Evolutionary conservation across 192 early-diverging fungal genomes (phyloP).

Genomic region (Backusella morwellensis): DNA sequence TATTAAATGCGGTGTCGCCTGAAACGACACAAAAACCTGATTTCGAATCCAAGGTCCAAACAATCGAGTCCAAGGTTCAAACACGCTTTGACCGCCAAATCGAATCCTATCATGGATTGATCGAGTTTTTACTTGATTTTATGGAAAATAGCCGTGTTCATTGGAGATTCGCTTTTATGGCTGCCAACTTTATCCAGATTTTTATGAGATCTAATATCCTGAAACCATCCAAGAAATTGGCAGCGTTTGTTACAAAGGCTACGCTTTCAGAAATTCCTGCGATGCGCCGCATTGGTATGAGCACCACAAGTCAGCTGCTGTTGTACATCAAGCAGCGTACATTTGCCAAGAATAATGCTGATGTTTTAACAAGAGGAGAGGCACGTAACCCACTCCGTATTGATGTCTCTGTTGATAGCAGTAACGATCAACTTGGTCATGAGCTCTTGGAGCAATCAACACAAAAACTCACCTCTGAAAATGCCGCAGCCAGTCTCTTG

Average conservation of each 20-base stretch:
- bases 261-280: conserved; percentile 72
- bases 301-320: conserved; percentile 59
- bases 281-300: conserved; percentile 65
- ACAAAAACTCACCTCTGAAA: conserved; percentile 14
- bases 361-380: conserved; percentile 40
- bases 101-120: conserved; percentile 39
- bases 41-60: neutral
- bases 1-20: conserved; percentile 1
- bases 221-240: conserved; percentile 49
- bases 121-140: conserved; percentile 53
- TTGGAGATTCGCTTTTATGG: conserved; percentile 83
- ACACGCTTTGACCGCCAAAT: conserved; percentile 10
- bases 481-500: conserved; percentile 35
- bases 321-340: conserved; percentile 72
- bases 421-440: neutral
- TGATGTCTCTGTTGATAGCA: neutral
- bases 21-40: conserved; percentile 3
- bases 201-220: conserved; percentile 60
- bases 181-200: conserved; percentile 77
- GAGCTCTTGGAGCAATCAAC: conserved; percentile 24
- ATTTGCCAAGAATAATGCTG: conserved; percentile 44
- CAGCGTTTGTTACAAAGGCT: conserved; percentile 54
- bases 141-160: conserved; percentile 63
- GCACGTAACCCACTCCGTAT: conserved; percentile 42
- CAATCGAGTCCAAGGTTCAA: neutral